Percentiles rank a stretch among this genome's conserved stretches.
These are phyloP conservation scores for Saturnispora sekii DNA, from an alignment of 805 yeast genomes.

Conservation along the genomic window DNA sequence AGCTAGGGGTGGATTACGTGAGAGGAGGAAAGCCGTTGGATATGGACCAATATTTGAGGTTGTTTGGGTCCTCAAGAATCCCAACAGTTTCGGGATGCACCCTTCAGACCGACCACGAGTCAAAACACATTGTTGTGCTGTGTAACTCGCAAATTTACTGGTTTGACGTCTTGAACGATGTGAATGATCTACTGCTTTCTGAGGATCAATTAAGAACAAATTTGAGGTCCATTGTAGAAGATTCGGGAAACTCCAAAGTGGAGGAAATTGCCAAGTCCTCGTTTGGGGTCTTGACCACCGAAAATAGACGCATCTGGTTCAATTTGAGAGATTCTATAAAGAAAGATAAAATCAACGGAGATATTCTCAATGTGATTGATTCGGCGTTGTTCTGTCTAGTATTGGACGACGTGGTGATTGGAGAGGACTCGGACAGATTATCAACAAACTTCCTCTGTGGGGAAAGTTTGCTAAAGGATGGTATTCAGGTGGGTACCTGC, in stretches of 20 bases:
- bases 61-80: slow-evolving; percentile 81
- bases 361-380: slow-evolving; percentile 67
- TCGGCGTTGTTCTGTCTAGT: slow-evolving; percentile 76
- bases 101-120: slow-evolving; percentile 67
- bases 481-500: slow-evolving; percentile 89
- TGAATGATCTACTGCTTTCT: slow-evolving; percentile 60
- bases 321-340: slow-evolving; percentile 47
- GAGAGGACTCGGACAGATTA: slow-evolving; percentile 50
- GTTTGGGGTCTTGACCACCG: slow-evolving; percentile 85
- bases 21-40: slow-evolving; percentile 58
- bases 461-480: slow-evolving; percentile 63
- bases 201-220: slow-evolving; percentile 70
- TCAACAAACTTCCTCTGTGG: slow-evolving; percentile 87
- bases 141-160: slow-evolving; percentile 86
- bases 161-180: slow-evolving; percentile 80
- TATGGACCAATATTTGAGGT: slow-evolving; percentile 84
- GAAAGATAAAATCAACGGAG: slow-evolving; percentile 44
- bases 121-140: slow-evolving; percentile 74
- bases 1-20: slow-evolving; percentile 60
- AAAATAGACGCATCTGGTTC: slow-evolving; percentile 84
- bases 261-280: slow-evolving; percentile 64
- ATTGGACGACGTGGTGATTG: slow-evolving; percentile 64
- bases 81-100: slow-evolving; percentile 79
- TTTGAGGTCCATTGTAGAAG: slow-evolving; percentile 65
- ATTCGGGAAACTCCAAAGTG: slow-evolving; percentile 45